phyloP scores from a whole-genome alignment of 2,329 filamentous ascomycete genomes.

The Colletotrichum orbiculare region DNA sequence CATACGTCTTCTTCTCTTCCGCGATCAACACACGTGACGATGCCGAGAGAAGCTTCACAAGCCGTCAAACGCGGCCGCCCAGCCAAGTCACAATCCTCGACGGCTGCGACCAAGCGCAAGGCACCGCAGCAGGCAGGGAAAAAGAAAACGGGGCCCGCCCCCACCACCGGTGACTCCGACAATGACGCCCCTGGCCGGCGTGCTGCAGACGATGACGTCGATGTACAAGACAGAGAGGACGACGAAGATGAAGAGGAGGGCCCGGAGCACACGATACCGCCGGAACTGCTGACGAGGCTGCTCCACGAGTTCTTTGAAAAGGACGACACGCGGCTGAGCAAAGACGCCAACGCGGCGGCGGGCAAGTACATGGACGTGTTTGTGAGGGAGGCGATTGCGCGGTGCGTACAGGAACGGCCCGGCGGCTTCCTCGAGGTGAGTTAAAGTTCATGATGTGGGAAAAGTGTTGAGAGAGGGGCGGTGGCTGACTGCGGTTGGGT shows the following conservation, averaged over 20 bases:
- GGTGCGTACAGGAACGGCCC: conserved; percentile 77
- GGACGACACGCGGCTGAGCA: conserved; percentile 77
- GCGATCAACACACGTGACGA: conserved; percentile 29
- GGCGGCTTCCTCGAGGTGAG: conserved; percentile 80
- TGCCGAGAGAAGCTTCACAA: conserved; percentile 53
- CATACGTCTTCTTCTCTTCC: neutral
- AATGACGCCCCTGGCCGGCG: conserved; percentile 37
- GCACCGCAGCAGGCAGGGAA: conserved; percentile 41
- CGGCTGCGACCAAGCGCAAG: conserved; percentile 26
- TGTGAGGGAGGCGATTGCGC: conserved; percentile 86
- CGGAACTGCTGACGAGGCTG: conserved; percentile 78
- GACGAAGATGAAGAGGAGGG: conserved; percentile 41
- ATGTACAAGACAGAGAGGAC: conserved; percentile 43
- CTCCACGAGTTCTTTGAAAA: conserved; percentile 83
- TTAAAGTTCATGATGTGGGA: conserved; percentile 18
- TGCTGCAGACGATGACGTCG: conserved; percentile 38
- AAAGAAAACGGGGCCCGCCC: conserved; percentile 40
- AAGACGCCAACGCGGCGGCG: conserved; percentile 80
- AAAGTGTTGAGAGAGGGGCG: neutral
- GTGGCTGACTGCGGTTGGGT: conserved; percentile 28
- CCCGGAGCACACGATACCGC: conserved; percentile 69
- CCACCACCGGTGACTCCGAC: conserved; percentile 48
- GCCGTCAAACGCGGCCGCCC: conserved; percentile 50
- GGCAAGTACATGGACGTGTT: conserved; percentile 93
- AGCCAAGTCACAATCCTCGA: conserved; percentile 34